phyloP scores from a whole-genome alignment of 1,284 basidiomycete species.

The Cryptococcus hybrid region DNA sequence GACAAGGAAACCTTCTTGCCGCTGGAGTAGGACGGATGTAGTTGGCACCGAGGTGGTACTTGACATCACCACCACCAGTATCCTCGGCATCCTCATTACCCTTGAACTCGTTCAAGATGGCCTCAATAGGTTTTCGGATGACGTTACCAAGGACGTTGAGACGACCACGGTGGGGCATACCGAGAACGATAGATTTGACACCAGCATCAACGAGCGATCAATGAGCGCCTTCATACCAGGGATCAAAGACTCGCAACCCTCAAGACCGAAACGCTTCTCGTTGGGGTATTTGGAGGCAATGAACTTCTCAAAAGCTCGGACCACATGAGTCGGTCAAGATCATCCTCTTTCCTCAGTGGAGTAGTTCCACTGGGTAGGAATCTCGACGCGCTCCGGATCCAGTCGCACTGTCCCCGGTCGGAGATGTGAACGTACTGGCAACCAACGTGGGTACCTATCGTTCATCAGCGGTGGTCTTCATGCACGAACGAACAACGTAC shows the following conservation, averaged over 20 bases:
- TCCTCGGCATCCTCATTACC: conserved; percentile 64
- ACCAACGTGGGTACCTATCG: conserved; percentile 81
- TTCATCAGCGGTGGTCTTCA: conserved; percentile 1
- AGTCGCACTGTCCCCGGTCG: conserved; percentile 98
- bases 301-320: conserved; percentile 98
- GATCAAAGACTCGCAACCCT: conserved; percentile 96
- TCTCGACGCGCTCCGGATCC: conserved; percentile 98
- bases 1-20: conserved; percentile 98
- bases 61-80: conserved; percentile 93
- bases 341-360: conserved; percentile 98
- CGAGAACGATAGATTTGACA: conserved; percentile 93
- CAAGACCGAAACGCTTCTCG: conserved; percentile 99
- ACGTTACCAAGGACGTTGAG: conserved; percentile 98
- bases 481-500: conserved; percentile 54
- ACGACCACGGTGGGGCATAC: conserved; percentile 99
- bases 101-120: conserved; percentile 96
- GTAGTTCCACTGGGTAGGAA: conserved; percentile 98
- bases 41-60: conserved; percentile 99
- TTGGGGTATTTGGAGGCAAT: conserved; percentile 98
- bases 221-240: conserved; percentile 99
- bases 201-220: conserved; percentile 97
- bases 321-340: conserved; percentile 99
- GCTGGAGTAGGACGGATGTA: conserved; percentile 97
- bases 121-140: conserved; percentile 97
- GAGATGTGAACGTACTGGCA: conserved; percentile 98